A percentile compares a stretch with the other conserved stretches of the same genome.
Evolutionary conservation across 1,284 basidiomycete species (phyloP).

Genomic region (Flammula alnicola): DNA sequence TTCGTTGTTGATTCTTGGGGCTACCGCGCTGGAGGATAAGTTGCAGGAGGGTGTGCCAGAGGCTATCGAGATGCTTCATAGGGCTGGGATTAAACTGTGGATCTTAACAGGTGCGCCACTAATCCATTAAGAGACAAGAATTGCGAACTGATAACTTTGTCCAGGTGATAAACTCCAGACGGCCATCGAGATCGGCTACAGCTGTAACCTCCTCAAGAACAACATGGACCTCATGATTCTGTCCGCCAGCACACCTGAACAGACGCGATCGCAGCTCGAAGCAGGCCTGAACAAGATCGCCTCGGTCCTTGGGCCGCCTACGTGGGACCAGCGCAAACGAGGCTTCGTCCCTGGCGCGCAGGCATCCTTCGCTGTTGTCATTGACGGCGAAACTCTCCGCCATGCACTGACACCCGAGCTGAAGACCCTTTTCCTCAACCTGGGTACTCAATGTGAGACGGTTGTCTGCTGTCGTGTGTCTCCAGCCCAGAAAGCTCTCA

Average conservation of each 20-base stretch:
- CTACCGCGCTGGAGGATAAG: conserved; percentile 97
- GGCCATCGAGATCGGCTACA: conserved; percentile 94
- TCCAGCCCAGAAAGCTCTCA: conserved; percentile 95
- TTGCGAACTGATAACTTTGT: conserved; percentile 10
- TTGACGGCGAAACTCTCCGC: conserved; percentile 92
- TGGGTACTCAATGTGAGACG: conserved; percentile 95
- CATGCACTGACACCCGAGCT: conserved; percentile 81
- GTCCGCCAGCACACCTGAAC: conserved; percentile 80
- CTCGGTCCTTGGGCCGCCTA: conserved; percentile 72
- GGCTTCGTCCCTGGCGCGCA: conserved; percentile 72
- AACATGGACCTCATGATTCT: conserved; percentile 98
- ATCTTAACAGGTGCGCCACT: conserved; percentile 76
- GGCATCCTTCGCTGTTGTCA: conserved; percentile 90
- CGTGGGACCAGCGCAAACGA: conserved; percentile 57
- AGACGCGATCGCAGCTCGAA: conserved; percentile 87
- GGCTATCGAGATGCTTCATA: conserved; percentile 90
- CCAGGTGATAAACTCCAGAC: conserved; percentile 96
- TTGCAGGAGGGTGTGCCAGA: conserved; percentile 97
- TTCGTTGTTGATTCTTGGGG: conserved; percentile 83
- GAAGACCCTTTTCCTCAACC: conserved; percentile 86
- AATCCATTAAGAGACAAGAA: no score
- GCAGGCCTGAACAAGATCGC: conserved; percentile 95
- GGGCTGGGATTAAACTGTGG: conserved; percentile 97
- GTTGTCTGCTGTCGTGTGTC: conserved; percentile 98
- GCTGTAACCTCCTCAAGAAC: conserved; percentile 90